Conservation (phyloP, 164 flowering plant species). For the Magnolia sinica region DNA sequence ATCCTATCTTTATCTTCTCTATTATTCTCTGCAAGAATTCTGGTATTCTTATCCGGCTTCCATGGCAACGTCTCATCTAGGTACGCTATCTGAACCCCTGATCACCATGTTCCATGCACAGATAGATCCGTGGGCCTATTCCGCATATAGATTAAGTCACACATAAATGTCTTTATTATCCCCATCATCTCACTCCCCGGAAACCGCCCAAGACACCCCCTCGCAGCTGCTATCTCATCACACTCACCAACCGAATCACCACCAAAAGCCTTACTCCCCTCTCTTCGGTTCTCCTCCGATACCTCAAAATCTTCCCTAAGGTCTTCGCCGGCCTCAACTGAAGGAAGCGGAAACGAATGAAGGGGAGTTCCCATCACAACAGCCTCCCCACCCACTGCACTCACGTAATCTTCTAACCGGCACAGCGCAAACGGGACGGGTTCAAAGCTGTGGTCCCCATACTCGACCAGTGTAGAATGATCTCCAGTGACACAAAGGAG, state of each 20-base stretch:
- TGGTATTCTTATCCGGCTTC: too few relatives aligned
- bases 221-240: conserved; percentile 80
- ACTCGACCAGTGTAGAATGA: conserved; percentile 96
- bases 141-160: too few relatives aligned
- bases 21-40: too few relatives aligned
- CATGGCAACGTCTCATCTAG: too few relatives aligned
- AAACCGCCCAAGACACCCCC: conserved; percentile 91
- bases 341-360: conserved; percentile 84
- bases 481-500: conserved; percentile 94
- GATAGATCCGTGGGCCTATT: too few relatives aligned
- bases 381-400: conserved; percentile 34
- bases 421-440: conserved; percentile 63
- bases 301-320: conserved; percentile 18
- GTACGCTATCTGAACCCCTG: too few relatives aligned
- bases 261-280: conserved; percentile 27
- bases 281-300: conserved; percentile 14
- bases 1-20: too few relatives aligned
- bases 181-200: conserved; percentile 97
- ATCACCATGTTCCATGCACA: too few relatives aligned
- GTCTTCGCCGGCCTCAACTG: conserved; percentile 38
- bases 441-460: conserved; percentile 98
- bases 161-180: conserved; percentile 59
- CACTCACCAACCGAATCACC: conserved; percentile 75
- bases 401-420: too few relatives aligned
- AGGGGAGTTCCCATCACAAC: conserved; percentile 43